Percentiles rank a stretch among this genome's conserved stretches.
Evolutionary conservation across 192 early-diverging fungal species (phyloP).

Genomic region (Jimgerdemannia flammicorona): DNA sequence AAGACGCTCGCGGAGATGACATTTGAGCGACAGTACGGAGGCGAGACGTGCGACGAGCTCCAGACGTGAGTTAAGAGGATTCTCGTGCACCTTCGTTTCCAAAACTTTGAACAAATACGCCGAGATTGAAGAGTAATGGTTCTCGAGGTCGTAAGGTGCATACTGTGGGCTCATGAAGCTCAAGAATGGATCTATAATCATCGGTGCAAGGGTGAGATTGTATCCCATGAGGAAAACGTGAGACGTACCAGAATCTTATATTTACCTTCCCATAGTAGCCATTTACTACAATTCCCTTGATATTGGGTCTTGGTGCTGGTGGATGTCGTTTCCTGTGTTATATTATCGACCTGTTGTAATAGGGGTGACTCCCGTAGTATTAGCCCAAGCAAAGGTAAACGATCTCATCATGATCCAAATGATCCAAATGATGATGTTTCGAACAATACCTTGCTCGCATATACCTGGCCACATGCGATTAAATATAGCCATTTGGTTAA

Average conservation of each 20-base stretch:
- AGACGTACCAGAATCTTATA: constrained; percentile 5
- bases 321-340: constrained; percentile 40
- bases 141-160: constrained; percentile 58
- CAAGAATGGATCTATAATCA: constrained; percentile 58
- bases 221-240: constrained; percentile 5
- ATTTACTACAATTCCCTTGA: constrained; percentile 77
- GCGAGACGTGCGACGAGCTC: constrained; percentile 67
- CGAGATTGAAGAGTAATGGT: constrained; percentile 57
- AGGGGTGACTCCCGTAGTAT: not conserved
- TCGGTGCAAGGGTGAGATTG: not conserved
- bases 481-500: constrained; percentile 7
- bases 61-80: constrained; percentile 67
- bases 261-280: constrained; percentile 80
- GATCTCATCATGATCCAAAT: too few relatives aligned
- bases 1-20: constrained; percentile 60
- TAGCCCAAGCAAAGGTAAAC: not conserved
- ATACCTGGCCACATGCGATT: not conserved
- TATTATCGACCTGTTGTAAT: constrained; percentile 21
- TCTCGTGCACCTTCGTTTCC: constrained; percentile 19
- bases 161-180: constrained; percentile 80
- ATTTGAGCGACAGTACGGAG: constrained; percentile 64
- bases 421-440: too few relatives aligned
- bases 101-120: constrained; percentile 49
- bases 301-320: constrained; percentile 50
- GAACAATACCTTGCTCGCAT: not conserved